Evolutionary conservation across 768 basidiomycete species (phyloP).

Genomic region (Amanita molliuscula): DNA sequence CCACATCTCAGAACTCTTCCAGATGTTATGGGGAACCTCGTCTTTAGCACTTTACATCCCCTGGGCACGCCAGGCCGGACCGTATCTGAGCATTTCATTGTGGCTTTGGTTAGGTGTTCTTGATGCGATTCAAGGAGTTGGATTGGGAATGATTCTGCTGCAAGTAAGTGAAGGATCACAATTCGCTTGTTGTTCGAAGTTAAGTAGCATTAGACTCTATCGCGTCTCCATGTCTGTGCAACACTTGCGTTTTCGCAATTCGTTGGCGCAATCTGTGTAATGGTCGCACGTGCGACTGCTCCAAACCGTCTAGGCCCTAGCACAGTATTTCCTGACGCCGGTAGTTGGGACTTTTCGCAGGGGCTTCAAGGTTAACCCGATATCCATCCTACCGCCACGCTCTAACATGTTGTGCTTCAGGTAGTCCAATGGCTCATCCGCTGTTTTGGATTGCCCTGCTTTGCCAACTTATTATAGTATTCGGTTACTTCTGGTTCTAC

Average conservation of each 20-base stretch:
- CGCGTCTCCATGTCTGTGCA: conserved; percentile 88
- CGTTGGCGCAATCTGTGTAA: conserved; percentile 84
- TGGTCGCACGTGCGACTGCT: conserved; percentile 86
- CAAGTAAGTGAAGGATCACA: conserved; percentile 30
- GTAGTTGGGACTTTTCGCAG: conserved; percentile 78
- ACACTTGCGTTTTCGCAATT: conserved; percentile 87
- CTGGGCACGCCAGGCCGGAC: conserved; percentile 80
- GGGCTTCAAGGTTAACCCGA: conserved; percentile 42
- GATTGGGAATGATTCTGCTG: conserved; percentile 83
- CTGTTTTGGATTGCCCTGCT: conserved; percentile 83
- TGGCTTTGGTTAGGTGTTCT: conserved; percentile 96
- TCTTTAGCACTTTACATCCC: conserved; percentile 89
- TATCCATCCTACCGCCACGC: not conserved
- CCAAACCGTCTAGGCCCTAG: conserved; percentile 85
- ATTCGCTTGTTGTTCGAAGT: conserved; percentile 14
- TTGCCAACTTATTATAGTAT: conserved; percentile 75
- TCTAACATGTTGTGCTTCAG: conserved; percentile 16
- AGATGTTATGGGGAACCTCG: conserved; percentile 93
- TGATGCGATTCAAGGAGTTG: conserved; percentile 91
- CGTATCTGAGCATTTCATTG: conserved; percentile 81
- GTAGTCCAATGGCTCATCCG: conserved; percentile 74
- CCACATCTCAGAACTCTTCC: conserved; percentile 4
- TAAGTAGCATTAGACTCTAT: conserved; percentile 52
- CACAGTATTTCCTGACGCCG: conserved; percentile 86
- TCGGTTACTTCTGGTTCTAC: conserved; percentile 96